These are phyloP conservation scores for Tetrahymena malaccensis DNA, from an alignment of 73 alveolate species.

Conservation along the genomic window DNA sequence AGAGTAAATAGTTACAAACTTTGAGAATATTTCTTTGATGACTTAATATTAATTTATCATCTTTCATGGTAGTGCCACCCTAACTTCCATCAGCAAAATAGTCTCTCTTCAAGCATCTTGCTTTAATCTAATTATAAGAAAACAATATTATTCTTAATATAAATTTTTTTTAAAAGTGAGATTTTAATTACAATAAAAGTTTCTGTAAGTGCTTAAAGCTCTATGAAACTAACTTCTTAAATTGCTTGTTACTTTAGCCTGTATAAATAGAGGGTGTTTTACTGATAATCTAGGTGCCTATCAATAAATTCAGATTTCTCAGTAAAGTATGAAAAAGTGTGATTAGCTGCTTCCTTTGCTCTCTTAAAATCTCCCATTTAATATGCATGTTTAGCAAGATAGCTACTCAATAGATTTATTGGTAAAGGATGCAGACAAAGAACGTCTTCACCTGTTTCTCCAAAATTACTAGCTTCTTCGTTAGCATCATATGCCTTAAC, in stretches of 20 bases:
- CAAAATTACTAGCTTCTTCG: constrained; percentile 83
- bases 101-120: not conserved
- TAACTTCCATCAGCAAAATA: not conserved
- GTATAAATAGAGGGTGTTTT: not conserved
- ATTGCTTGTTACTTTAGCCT: constrained; percentile 9
- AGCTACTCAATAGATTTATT: constrained; percentile 67
- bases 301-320: constrained; percentile 23
- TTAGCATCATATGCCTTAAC: constrained; percentile 79
- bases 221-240: constrained; percentile 6
- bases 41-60: not conserved
- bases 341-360: constrained; percentile 80
- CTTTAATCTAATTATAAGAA: not conserved
- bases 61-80: constrained; percentile 12
- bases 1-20: constrained; percentile 12
- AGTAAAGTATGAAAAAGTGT: constrained; percentile 10
- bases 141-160: not conserved
- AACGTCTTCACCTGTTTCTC: constrained; percentile 88
- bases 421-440: constrained; percentile 82
- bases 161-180: not conserved
- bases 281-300: constrained; percentile 1
- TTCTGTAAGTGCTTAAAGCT: constrained; percentile 18
- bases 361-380: constrained; percentile 75
- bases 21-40: not conserved
- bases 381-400: constrained; percentile 79
- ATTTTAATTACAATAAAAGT: constrained; percentile 3